Base-by-base conservation (phyloP, 208 protist genomes). In the Leishmania major region DNA sequence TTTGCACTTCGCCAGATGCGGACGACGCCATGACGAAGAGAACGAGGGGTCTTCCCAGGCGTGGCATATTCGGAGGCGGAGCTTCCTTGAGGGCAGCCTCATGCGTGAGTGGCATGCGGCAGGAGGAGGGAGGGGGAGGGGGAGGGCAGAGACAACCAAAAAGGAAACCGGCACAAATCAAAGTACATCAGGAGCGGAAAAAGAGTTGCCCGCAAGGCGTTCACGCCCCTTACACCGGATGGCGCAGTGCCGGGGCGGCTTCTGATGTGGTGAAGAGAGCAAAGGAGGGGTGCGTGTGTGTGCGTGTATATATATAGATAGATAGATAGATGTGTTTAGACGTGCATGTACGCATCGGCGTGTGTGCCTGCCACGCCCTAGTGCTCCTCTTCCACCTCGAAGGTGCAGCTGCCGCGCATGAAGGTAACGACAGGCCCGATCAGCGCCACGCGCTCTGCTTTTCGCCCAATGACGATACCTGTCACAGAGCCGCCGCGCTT, bases 371-470 rank as follows among this genome's bases (percentile, higher is more conserved):
- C 22, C 3, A 43, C n/a, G 60, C 22, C 55, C 10, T 77, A 81
- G 10, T 74, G 74, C 76, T 89, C 91, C 47, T 94, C 90, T 78
- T 92, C 89, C 60, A 94, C 87, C 13, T 87, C 79, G 69, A 89
- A 93, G 69, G 85, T 88, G 88, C 80, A 87, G 84, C 59, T 88
- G 60, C 90, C 92, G 49, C 90, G 90, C 55, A 95, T 76, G 83
- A 93, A 93, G 28, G 92, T 95, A 17, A 92, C 80, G n/a, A 79
- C 86, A 59, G 85, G 84, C 40, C 91, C 91, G 13, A 91, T 80
- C 53, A 95, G 79, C 19, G 91, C 90, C 25, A 95, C 83, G 40
- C 91, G 91, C 77, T 93, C 86, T n/a, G 89, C 88, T 81, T 91
- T 87, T 59, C 84, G 82, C 43, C 89, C 91, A 77, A 95, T 93